Evolutionary conservation across 352 stramenopile species (phyloP), one percentile per base, ranked within the genome.

Genomic region (Aphanomyces invadans): DNA sequence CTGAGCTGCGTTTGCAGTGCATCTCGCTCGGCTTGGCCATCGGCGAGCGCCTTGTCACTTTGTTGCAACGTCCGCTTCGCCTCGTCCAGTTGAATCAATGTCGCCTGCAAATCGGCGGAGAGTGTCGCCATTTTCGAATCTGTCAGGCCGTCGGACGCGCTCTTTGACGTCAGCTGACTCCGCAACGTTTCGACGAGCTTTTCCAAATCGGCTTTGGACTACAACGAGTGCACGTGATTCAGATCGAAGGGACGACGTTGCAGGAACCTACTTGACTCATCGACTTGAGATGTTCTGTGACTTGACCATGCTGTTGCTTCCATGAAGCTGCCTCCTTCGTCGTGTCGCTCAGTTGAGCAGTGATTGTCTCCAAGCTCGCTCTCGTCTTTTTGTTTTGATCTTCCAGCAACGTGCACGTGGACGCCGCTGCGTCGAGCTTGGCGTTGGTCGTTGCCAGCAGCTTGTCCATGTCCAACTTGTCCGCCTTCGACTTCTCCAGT

Each of bases 61-160:
- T 29, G 64, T 63, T 90, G 77, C 2, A 88, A 68, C 9, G 83
- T 79, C 11, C 85, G 76, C 23, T 83, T 86, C 19, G 80, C 70
- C 33, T 94, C 85, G 38, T 92, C 83, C 1, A 91, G 53, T 46
- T 91, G 85, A 0, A 94, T 81, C 45, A 82, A 89, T 1, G 81
- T 73, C 42, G 83, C 67, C 79, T 92, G 89, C 5, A 94, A 65
- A 25, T 91, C 85, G 46, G 80, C 81, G 21, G 77, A 81, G 15
- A 89, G 73, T 42, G 74, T 88, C 4, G 79, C 72, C 36, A 92
- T 73, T 36, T 82, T 81, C 26, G 81, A 88, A 65, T 90, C 79
- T 70, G 89, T 80, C 19, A 88, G 77, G 19, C 70, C 86, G 70
- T 89, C 77, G 10, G 80, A 65, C 11, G 85, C 72, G 38, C 80